These are phyloP conservation scores for Debaryomyces fabryi DNA, from an alignment of 1,139 yeast species.

Conservation along the genomic window DNA sequence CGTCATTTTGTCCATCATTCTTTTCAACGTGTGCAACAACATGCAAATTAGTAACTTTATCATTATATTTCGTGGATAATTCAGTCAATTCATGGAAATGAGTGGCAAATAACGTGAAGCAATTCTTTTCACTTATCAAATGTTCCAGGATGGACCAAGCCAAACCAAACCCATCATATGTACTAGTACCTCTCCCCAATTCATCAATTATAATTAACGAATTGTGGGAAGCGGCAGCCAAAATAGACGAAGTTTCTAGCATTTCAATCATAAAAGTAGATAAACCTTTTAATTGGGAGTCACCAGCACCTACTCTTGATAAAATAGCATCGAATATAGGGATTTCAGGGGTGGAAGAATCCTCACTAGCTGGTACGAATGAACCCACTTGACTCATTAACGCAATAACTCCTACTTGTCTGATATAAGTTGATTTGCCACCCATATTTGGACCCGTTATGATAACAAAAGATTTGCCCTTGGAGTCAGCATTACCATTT, in stretches of 20 bases:
- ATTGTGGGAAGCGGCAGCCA: constrained; percentile 81
- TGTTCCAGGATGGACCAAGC: constrained; percentile 96
- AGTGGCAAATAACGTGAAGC: constrained; percentile 91
- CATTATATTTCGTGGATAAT: constrained; percentile 59
- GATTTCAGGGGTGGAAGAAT: constrained; percentile 60
- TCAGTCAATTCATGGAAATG: constrained; percentile 95
- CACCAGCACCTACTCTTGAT: constrained; percentile 99
- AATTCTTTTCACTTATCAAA: constrained; percentile 66
- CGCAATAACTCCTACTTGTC: constrained; percentile 89
- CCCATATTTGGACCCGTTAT: constrained; percentile 99
- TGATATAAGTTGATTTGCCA: constrained; percentile 92
- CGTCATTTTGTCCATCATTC: constrained; percentile 25
- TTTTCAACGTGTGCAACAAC: constrained; percentile 89
- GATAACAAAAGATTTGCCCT: constrained; percentile 66
- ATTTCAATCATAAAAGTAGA: constrained; percentile 98
- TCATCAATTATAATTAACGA: constrained; percentile 93
- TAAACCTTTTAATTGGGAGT: constrained; percentile 93
- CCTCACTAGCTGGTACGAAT: constrained; percentile 64
- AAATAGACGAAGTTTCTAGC: constrained; percentile 92
- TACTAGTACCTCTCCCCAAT: constrained; percentile 93
- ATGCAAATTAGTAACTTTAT: constrained; percentile 73
- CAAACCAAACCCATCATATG: constrained; percentile 96
- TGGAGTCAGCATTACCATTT: constrained; percentile 23
- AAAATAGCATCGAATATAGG: constrained; percentile 87
- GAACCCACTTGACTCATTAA: constrained; percentile 93